A percentile compares a stretch with the other conserved stretches of the same genome.
Evolutionary conservation across 768 basidiomycete genomes (phyloP).

Genomic region (Boletus fagicola): DNA sequence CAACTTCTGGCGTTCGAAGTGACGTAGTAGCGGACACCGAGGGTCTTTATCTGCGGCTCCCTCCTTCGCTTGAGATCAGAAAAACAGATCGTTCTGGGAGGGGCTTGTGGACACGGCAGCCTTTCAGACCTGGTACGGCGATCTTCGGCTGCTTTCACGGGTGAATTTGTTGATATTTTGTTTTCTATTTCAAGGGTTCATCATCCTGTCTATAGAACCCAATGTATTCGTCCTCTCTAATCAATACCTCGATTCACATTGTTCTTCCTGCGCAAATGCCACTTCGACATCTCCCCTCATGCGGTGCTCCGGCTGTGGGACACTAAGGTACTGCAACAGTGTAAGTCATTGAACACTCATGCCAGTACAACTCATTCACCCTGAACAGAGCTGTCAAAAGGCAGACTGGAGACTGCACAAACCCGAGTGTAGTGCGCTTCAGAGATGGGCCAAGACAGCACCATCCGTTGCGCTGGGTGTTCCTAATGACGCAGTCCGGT

Average conservation of each 20-base stretch:
- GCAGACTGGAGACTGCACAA: conserved; percentile 76
- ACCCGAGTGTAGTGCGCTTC: conserved; percentile 71
- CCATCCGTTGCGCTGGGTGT: conserved; percentile 46
- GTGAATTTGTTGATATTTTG: background rate
- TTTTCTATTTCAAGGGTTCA: conserved; percentile 45
- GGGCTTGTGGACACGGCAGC: conserved; percentile 43
- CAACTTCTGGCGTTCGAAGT: conserved; percentile 2
- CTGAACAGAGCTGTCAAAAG: conserved; percentile 60
- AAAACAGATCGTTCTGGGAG: conserved; percentile 40
- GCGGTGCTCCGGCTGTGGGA: conserved; percentile 72
- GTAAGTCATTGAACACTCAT: conserved; percentile 40
- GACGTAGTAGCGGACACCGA: conserved; percentile 4
- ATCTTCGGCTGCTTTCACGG: background rate
- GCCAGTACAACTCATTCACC: background rate
- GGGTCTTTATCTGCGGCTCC: conserved; percentile 33
- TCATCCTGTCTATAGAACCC: conserved; percentile 57
- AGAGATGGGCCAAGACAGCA: conserved; percentile 51
- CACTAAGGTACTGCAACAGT: conserved; percentile 70
- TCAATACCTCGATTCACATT: conserved; percentile 56
- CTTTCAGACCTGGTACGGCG: conserved; percentile 38
- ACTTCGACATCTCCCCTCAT: conserved; percentile 44
- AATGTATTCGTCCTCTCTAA: conserved; percentile 66
- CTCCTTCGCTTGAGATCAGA: conserved; percentile 41
- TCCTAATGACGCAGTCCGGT: conserved; percentile 78
- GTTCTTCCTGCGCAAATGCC: conserved; percentile 62